These are phyloP conservation scores for Cucurbita argyrosperma DNA, from an alignment of 306 rosid genomes.

Conservation along the genomic window DNA sequence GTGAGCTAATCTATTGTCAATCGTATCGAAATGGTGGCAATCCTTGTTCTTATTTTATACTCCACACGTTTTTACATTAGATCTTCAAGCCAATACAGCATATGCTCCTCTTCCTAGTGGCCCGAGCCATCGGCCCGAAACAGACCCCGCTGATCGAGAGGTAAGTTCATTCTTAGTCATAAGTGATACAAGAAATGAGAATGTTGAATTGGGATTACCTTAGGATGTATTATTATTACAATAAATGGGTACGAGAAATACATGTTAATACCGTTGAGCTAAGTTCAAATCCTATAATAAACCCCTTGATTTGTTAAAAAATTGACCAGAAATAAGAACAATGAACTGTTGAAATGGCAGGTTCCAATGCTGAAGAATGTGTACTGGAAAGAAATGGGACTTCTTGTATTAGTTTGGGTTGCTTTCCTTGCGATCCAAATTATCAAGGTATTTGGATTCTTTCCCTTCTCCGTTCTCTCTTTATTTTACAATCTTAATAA, in stretches of 20 bases:
- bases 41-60: background rate
- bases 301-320: no score
- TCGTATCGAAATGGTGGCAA: background rate
- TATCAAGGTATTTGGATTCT: constrained; percentile 37
- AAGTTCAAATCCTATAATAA: no score
- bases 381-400: constrained; percentile 74
- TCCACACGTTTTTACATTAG: constrained; percentile 19
- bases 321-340: background rate
- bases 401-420: constrained; percentile 75
- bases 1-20: constrained; percentile 29
- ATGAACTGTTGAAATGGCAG: constrained; percentile 32
- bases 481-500: background rate
- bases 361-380: constrained; percentile 52
- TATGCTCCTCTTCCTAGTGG: constrained; percentile 69
- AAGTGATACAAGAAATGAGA: background rate
- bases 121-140: constrained; percentile 18
- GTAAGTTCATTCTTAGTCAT: constrained; percentile 7
- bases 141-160: constrained; percentile 26
- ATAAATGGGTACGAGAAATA: no score
- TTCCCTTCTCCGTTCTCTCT: background rate
- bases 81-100: constrained; percentile 32
- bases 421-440: constrained; percentile 73
- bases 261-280: no score
- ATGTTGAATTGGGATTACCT: constrained; percentile 9
- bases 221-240: no score